Evolutionary conservation across 371 early-diverging fungal species (phyloP).

Genomic region (Apophysomyces variabilis): DNA sequence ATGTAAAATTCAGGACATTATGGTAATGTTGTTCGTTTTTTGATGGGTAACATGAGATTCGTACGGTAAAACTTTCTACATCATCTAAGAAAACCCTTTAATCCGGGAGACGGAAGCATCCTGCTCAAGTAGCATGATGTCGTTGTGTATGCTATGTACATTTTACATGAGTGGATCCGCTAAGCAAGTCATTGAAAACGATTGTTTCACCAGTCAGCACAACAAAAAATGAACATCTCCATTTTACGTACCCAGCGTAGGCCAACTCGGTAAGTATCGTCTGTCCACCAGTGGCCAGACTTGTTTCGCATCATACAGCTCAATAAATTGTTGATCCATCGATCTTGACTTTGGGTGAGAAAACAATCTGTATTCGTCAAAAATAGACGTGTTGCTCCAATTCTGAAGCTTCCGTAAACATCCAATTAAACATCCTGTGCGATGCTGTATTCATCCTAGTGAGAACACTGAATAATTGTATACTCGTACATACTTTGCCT

Average conservation of each 20-base stretch:
- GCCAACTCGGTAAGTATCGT: constrained; percentile 79
- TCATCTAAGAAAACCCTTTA: too few relatives aligned
- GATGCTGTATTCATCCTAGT: constrained; percentile 63
- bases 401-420: constrained; percentile 92
- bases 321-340: constrained; percentile 98
- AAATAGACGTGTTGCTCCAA: constrained; percentile 95
- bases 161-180: too few relatives aligned
- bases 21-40: too few relatives aligned
- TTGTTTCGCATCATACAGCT: constrained; percentile 86
- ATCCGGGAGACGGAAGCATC: too few relatives aligned
- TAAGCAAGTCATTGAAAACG: too few relatives aligned
- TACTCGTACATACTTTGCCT: constrained; percentile 75
- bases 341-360: constrained; percentile 92
- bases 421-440: constrained; percentile 95
- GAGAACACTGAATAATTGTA: not conserved
- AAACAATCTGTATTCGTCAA: constrained; percentile 95
- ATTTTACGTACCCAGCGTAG: constrained; percentile 49
- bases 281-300: constrained; percentile 78
- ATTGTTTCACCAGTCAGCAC: not conserved
- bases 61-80: too few relatives aligned
- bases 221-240: not conserved
- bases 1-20: too few relatives aligned
- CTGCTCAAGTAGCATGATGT: too few relatives aligned
- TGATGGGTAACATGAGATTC: too few relatives aligned
- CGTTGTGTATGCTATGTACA: too few relatives aligned